A percentile compares a stretch with the other conserved stretches of the same genome.
Evolutionary conservation across 2,329 filamentous ascomycete genomes (phyloP).

Genomic region (Cercospora citrullina): DNA sequence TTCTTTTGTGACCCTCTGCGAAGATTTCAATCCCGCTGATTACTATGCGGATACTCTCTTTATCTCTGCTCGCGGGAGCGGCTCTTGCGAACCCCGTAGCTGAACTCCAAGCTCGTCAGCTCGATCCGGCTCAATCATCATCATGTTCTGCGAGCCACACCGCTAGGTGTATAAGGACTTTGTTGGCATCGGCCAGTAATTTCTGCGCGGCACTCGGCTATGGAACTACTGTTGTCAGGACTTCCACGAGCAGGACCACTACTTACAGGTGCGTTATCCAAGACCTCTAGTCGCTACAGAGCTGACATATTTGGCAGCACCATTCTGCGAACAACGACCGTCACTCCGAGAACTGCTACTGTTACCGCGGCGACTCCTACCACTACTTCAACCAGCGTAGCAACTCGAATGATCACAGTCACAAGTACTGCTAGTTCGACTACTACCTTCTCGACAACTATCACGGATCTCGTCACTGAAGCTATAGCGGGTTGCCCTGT

Average conservation of each 20-base stretch:
- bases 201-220: constrained; percentile 1
- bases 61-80: neutral
- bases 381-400: neutral
- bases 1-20: neutral
- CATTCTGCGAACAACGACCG: neutral
- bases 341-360: neutral
- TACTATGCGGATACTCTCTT: neutral
- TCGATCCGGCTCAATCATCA: neutral
- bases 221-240: neutral
- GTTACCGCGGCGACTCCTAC: neutral
- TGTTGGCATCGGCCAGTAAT: neutral
- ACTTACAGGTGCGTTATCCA: neutral
- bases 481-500: neutral
- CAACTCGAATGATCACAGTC: neutral
- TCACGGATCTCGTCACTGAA: neutral
- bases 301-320: neutral
- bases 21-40: neutral
- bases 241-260: neutral
- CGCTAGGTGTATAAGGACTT: neutral
- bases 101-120: constrained; percentile 2
- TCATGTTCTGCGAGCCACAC: constrained; percentile 3
- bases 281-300: neutral
- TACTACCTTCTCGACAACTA: neutral
- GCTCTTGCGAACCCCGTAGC: constrained; percentile 2
- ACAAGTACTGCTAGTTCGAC: neutral